phyloP scores from a whole-genome alignment of 108 stramenopile genomes.

The Pseudonitzschia multistriata region DNA sequence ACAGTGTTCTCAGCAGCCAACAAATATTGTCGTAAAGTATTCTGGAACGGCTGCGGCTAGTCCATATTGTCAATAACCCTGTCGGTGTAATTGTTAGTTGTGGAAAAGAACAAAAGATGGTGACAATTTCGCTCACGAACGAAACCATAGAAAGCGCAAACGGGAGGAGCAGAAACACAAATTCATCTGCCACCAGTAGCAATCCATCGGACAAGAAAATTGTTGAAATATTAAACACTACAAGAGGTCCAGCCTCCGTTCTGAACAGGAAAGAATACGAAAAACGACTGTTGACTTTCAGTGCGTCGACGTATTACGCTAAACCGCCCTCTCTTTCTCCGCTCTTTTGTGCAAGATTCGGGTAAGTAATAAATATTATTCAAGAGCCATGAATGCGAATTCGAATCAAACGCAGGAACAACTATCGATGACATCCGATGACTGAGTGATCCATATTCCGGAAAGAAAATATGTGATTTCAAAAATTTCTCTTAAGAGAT shows the following conservation, averaged over 20 bases:
- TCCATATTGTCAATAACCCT: too few species aligned
- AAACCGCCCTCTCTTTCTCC: slow-evolving; percentile 63
- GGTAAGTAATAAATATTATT: too few species aligned
- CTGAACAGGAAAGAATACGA: slow-evolving; percentile 27
- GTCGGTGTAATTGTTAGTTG: too few species aligned
- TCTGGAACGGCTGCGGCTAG: too few species aligned
- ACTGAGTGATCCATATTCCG: background rate
- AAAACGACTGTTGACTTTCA: slow-evolving; percentile 45
- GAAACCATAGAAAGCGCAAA: background rate
- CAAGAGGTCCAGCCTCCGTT: background rate
- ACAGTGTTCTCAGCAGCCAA: background rate
- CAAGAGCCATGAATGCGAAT: too few species aligned
- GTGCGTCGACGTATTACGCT: slow-evolving; percentile 54
- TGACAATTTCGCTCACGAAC: background rate
- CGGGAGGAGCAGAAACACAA: background rate
- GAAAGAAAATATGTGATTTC: background rate
- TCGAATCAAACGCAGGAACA: background rate
- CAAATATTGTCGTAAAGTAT: too few species aligned
- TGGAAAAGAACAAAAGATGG: background rate
- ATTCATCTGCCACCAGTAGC: background rate
- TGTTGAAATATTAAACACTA: slow-evolving; percentile 2
- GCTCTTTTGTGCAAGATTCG: slow-evolving; percentile 60
- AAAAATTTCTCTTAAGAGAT: background rate
- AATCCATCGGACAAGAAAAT: slow-evolving; percentile 3
- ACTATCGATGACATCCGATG: background rate